phyloP scores from a whole-genome alignment of 805 yeast species.

The Saccharomyces kudriavzevii region DNA sequence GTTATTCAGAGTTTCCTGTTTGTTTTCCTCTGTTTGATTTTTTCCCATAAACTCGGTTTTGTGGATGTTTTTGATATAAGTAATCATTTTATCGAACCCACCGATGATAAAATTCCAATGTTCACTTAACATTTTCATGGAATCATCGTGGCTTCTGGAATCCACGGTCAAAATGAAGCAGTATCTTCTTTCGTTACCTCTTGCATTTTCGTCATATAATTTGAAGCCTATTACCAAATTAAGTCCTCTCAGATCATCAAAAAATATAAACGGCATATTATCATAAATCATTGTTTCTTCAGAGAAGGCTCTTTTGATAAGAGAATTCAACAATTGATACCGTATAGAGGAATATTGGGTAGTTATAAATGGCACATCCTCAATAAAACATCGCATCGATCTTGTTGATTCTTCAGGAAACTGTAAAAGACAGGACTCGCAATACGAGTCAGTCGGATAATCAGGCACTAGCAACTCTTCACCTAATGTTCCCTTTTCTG shows the following conservation, averaged over 20 bases:
- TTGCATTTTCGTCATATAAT: conserved; percentile 53
- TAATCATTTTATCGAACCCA: conserved; percentile 35
- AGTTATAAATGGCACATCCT: conserved; percentile 34
- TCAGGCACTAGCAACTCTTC: conserved; percentile 31
- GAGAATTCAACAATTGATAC: conserved; percentile 48
- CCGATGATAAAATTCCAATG: conserved; percentile 46
- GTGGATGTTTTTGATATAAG: conserved; percentile 32
- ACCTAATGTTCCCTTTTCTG: conserved; percentile 14
- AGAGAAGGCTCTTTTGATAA: conserved; percentile 55
- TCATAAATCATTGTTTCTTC: conserved; percentile 58
- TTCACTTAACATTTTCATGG: conserved; percentile 33
- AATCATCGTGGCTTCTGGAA: conserved; percentile 34
- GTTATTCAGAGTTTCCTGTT: neutral
- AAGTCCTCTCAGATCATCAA: conserved; percentile 53
- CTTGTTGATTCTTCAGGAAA: conserved; percentile 37
- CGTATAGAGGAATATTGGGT: conserved; percentile 54
- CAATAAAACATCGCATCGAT: conserved; percentile 29
- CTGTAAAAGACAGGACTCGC: conserved; percentile 52
- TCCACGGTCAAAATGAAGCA: conserved; percentile 51
- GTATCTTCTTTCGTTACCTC: conserved; percentile 69
- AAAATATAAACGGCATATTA: conserved; percentile 53
- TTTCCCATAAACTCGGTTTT: conserved; percentile 20
- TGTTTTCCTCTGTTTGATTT: conserved; percentile 29
- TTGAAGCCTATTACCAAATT: conserved; percentile 55
- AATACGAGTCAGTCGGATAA: conserved; percentile 40